Evolutionary conservation across 345 rosid species (phyloP).

Genomic region (Fremontodendron californicum): DNA sequence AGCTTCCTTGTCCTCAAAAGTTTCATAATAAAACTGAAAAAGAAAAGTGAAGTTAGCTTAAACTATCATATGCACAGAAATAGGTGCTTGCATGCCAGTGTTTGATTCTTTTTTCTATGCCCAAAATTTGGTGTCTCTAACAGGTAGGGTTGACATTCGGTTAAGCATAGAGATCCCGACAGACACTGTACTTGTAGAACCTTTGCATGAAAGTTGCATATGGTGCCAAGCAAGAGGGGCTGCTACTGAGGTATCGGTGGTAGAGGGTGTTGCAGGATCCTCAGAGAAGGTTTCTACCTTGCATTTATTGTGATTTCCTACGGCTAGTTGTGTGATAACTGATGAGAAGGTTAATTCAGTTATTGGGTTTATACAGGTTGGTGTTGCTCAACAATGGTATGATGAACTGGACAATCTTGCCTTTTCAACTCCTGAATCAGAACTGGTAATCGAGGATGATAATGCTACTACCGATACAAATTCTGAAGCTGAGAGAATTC

Average conservation of each 20-base stretch:
- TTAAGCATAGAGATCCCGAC: constrained; percentile 61
- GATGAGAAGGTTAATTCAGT: constrained; percentile 11
- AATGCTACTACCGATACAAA: constrained; percentile 22
- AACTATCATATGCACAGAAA: not conserved
- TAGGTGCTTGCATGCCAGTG: not conserved
- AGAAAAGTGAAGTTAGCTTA: not conserved
- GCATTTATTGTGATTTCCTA: not conserved
- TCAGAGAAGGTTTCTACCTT: constrained; percentile 52
- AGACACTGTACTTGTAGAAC: constrained; percentile 68
- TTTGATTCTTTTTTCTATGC: constrained; percentile 2
- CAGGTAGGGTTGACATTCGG: constrained; percentile 68
- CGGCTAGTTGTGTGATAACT: not conserved
- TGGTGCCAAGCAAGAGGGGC: constrained; percentile 89
- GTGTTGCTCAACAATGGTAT: constrained; percentile 86
- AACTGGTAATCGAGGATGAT: constrained; percentile 41
- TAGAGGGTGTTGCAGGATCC: constrained; percentile 40
- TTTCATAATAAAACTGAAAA: not conserved
- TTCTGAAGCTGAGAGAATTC: constrained; percentile 37
- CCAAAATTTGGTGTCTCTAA: constrained; percentile 11
- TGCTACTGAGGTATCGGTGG: constrained; percentile 43
- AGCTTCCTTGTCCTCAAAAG: not conserved
- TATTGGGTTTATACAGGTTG: constrained; percentile 52
- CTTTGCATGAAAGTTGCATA: constrained; percentile 69
- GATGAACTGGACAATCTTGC: constrained; percentile 86
- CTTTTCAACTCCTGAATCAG: constrained; percentile 46